These are phyloP conservation scores for Kazachstania sp. DNA, from an alignment of 1,139 yeast species.

Conservation along the genomic window DNA sequence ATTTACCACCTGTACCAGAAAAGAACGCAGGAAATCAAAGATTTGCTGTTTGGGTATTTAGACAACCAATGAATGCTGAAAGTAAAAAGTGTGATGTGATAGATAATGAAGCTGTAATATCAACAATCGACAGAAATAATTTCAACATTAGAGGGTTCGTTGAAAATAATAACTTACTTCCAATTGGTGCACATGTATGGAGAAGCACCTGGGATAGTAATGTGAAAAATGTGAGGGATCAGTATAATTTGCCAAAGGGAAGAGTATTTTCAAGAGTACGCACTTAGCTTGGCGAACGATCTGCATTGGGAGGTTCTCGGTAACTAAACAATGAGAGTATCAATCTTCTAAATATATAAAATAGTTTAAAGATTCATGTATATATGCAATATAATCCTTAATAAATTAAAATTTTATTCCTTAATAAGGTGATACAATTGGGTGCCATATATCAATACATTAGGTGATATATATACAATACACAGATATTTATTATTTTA, in stretches of 20 bases:
- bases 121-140: slow-evolving; percentile 32
- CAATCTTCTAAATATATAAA: slow-evolving; percentile 1
- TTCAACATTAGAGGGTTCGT: slow-evolving; percentile 73
- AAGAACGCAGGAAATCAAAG: slow-evolving; percentile 79
- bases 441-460: not conserved
- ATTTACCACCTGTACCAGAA: slow-evolving; percentile 82
- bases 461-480: no score
- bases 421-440: not conserved
- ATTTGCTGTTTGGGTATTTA: slow-evolving; percentile 83
- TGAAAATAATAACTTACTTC: slow-evolving; percentile 43
- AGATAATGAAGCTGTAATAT: not conserved
- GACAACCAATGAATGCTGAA: slow-evolving; percentile 40
- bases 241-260: slow-evolving; percentile 67
- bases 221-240: slow-evolving; percentile 55
- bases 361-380: slow-evolving; percentile 1
- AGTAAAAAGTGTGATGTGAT: not conserved
- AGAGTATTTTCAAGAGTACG: slow-evolving; percentile 59
- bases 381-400: not conserved
- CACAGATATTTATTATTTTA: no score
- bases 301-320: not conserved
- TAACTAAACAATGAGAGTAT: not conserved
- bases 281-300: slow-evolving; percentile 14
- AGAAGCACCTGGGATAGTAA: slow-evolving; percentile 77
- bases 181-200: slow-evolving; percentile 93
- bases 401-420: not conserved